Conservation (phyloP, 495 filamentous ascomycete species). For the Aspergillus avenaceus region DNA sequence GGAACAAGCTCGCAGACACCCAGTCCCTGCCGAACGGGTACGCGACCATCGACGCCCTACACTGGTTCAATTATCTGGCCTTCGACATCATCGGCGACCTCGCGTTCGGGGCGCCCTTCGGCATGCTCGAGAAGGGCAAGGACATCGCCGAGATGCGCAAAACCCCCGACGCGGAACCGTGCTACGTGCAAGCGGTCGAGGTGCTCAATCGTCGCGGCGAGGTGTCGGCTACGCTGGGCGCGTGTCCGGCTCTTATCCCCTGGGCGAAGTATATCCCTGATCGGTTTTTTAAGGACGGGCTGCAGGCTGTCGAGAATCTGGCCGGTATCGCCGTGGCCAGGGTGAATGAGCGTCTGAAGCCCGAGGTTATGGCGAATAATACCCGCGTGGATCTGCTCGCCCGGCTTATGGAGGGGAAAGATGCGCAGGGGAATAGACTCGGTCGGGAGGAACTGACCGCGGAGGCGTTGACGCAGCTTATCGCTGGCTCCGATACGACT, state of each 20-base stretch:
- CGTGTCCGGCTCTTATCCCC: conserved; percentile 41
- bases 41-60: conserved; percentile 67
- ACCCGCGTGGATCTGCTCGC: conserved; percentile 76
- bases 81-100: conserved; percentile 83
- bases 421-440: conserved; percentile 69
- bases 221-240: conserved; percentile 48
- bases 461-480: conserved; percentile 85
- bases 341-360: conserved; percentile 68
- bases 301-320: conserved; percentile 46
- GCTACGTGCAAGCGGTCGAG: conserved; percentile 49
- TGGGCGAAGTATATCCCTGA: conserved; percentile 51
- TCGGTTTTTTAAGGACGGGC: conserved; percentile 47
- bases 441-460: conserved; percentile 78
- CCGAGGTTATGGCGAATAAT: conserved; percentile 50
- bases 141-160: conserved; percentile 60
- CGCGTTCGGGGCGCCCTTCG: conserved; percentile 52
- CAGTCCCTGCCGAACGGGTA: conserved; percentile 47
- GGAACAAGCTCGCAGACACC: conserved; percentile 52
- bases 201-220: conserved; percentile 54
- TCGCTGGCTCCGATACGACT: conserved; percentile 87
- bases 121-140: conserved; percentile 48
- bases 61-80: conserved; percentile 94
- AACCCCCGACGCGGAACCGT: conserved; percentile 35
- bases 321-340: conserved; percentile 71
- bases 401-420: conserved; percentile 80